Base-by-base conservation (phyloP, 2,329 filamentous ascomycete genomes). In the Talaromyces sp. region DNA sequence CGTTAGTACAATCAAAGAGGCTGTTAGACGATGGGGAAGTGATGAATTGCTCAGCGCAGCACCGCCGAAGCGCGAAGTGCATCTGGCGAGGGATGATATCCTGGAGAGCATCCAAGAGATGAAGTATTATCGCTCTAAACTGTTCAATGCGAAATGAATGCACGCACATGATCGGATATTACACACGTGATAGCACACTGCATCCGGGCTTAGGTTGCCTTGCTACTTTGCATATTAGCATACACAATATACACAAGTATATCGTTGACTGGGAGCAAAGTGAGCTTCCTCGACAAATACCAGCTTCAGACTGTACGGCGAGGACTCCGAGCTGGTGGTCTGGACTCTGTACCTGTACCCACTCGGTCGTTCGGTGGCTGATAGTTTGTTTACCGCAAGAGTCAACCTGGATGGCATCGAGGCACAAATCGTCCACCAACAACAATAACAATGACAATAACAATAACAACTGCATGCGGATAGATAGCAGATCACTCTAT, bases 21-120 rank as follows among this genome's bases (percentile, higher is more conserved):
- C 91, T 23, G 90, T 88, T 18, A 85, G 86, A 67, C 83, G 93
- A 52, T 99, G 95, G 93, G 88, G 86, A 48, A 82, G 83, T 1
- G 74, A 80, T n/a, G 81, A 84, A 7, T 74, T 90, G 8, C 71
- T 90, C 65, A 79, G 80, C 61, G 80, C 81, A 50, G 86, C 85
- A 31, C 93, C 93, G 12, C 76, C 72, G 66, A 98, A 98, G 81
- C 84, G 84, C 72, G 86, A 85, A 40, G 79, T 87, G 58, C 95
- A 99, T 79, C 86, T 93, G 76, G 95, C 95, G 0, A 87, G 84
- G 69, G 87, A 91, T 61, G 95, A 99, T 76, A 96, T 99, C 63
- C 76, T 97, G 65, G 95, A 99, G 80, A 98, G 93, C 76, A 97
- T 99, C 66, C 88, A 85, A 62, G 95, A 99, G 80, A 93, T 93